These are phyloP conservation scores for Penicillium aurantiogriseum DNA, from an alignment of 2,329 filamentous ascomycete species.

Conservation along the genomic window DNA sequence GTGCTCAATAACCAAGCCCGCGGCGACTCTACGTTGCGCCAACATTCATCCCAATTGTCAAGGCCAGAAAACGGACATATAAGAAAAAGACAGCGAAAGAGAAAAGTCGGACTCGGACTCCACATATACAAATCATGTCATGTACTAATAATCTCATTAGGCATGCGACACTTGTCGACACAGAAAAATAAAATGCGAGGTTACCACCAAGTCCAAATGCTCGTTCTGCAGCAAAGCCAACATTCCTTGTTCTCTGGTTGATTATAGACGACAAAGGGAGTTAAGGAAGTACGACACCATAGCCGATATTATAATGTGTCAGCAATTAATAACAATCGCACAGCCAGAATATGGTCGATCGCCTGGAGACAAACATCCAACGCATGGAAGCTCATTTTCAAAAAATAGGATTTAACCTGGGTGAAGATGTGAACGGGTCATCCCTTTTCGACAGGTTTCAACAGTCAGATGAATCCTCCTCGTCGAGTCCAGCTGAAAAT, in stretches of 20 bases:
- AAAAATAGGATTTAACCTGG: background rate
- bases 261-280: background rate
- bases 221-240: background rate
- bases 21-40: background rate
- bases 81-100: background rate
- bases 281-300: background rate
- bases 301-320: background rate
- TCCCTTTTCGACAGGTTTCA: background rate
- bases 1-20: background rate
- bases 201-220: background rate
- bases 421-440: background rate
- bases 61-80: background rate
- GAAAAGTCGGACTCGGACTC: background rate
- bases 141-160: background rate
- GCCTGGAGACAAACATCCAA: background rate
- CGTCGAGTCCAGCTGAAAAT: background rate
- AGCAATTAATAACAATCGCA: background rate
- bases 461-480: background rate
- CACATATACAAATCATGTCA: background rate
- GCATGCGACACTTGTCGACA: background rate
- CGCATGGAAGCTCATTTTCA: background rate
- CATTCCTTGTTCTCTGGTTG: background rate
- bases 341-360: background rate
- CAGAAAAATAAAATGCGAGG: background rate
- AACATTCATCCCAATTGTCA: background rate